These are phyloP conservation scores for Ophiostoma sp. DNA, from an alignment of 2,329 filamentous ascomycete genomes.

Conservation along the genomic window DNA sequence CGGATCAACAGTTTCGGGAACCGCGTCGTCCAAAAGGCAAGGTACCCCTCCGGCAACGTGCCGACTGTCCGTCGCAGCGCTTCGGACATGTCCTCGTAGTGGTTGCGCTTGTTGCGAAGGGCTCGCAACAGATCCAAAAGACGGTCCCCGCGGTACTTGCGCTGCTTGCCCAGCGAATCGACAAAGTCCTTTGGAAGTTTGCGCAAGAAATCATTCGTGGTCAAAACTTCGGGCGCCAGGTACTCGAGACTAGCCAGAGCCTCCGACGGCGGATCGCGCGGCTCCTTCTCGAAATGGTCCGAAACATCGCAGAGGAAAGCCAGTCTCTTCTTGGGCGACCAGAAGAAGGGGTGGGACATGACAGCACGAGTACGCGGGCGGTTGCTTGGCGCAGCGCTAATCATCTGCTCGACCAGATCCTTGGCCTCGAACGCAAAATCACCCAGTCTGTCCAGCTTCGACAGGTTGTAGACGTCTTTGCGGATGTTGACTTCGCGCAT, in stretches of 20 bases:
- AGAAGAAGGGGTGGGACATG: constrained; percentile 95
- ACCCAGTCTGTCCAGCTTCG: constrained; percentile 71
- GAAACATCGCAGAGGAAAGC: constrained; percentile 95
- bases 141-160: constrained; percentile 84
- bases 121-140: constrained; percentile 87
- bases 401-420: constrained; percentile 83
- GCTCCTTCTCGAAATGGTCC: constrained; percentile 93
- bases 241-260: constrained; percentile 62
- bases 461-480: constrained; percentile 75
- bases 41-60: constrained; percentile 73
- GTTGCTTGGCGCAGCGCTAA: constrained; percentile 53
- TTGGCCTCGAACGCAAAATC: constrained; percentile 84
- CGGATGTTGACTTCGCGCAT: constrained; percentile 98
- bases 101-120: constrained; percentile 92
- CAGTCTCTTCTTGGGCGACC: constrained; percentile 83
- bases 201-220: constrained; percentile 70
- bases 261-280: constrained; percentile 74
- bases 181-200: constrained; percentile 76
- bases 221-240: constrained; percentile 55
- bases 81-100: constrained; percentile 94
- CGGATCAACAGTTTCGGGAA: constrained; percentile 78
- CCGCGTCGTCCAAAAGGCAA: constrained; percentile 76
- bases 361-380: constrained; percentile 75
- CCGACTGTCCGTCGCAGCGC: constrained; percentile 70
- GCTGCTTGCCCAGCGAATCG: constrained; percentile 86